These are phyloP conservation scores for Ilyonectria sp. DNA, from an alignment of 2,329 filamentous ascomycete species.

Conservation along the genomic window DNA sequence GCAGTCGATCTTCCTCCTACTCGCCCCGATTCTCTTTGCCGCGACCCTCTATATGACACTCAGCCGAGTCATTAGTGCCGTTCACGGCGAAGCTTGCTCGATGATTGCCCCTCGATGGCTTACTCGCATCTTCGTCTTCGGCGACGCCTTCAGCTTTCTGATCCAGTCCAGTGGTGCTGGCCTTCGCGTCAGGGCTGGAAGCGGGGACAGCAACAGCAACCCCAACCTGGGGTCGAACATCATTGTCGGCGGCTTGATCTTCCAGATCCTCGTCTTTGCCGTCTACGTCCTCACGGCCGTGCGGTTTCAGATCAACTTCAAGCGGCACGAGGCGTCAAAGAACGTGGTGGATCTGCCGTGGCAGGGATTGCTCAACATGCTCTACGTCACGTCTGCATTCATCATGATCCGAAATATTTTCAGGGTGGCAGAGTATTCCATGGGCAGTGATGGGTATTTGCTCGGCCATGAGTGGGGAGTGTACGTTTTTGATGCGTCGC, in stretches of 20 bases:
- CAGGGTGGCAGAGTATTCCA: slow-evolving; percentile 22
- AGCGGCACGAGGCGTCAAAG: not conserved
- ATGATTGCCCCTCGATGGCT: slow-evolving; percentile 45
- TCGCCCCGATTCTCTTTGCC: slow-evolving; percentile 62
- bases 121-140: slow-evolving; percentile 51
- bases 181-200: slow-evolving; percentile 44
- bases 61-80: slow-evolving; percentile 53
- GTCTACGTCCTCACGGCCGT: slow-evolving; percentile 64
- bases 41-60: slow-evolving; percentile 64
- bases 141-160: slow-evolving; percentile 50
- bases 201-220: slow-evolving; percentile 31
- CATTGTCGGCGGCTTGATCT: slow-evolving; percentile 66
- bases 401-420: slow-evolving; percentile 54
- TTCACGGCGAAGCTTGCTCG: slow-evolving; percentile 43
- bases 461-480: slow-evolving; percentile 24
- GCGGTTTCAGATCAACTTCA: slow-evolving; percentile 57
- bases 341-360: slow-evolving; percentile 47
- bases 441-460: slow-evolving; percentile 28
- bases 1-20: slow-evolving; percentile 57
- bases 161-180: slow-evolving; percentile 51
- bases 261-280: slow-evolving; percentile 70
- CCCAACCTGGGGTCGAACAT: slow-evolving; percentile 60
- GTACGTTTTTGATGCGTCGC: slow-evolving; percentile 29
- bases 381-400: slow-evolving; percentile 55
- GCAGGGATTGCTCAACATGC: slow-evolving; percentile 51